These are phyloP conservation scores for Sporopachydermia quercuum DNA, from an alignment of 805 yeast genomes.

Conservation along the genomic window DNA sequence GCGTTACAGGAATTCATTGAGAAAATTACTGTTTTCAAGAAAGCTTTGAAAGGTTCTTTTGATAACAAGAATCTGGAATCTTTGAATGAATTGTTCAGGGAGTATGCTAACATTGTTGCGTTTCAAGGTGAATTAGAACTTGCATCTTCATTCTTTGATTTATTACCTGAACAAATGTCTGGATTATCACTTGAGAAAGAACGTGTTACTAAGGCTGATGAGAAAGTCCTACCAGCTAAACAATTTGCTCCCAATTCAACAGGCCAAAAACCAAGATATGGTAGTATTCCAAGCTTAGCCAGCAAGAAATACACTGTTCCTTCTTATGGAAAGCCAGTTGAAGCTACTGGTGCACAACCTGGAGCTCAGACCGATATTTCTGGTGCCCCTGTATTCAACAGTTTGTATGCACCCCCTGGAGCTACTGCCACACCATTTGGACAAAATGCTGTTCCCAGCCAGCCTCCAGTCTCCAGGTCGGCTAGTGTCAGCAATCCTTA, in stretches of 20 bases:
- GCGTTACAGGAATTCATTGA: slow-evolving; percentile 73
- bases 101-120: slow-evolving; percentile 68
- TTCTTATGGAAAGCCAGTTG: background rate
- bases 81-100: slow-evolving; percentile 51
- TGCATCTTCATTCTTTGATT: slow-evolving; percentile 53
- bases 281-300: no score
- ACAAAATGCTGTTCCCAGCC: slow-evolving; percentile 3
- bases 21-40: slow-evolving; percentile 63
- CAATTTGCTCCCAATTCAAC: slow-evolving; percentile 2
- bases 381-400: slow-evolving; percentile 5
- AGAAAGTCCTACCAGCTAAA: no score
- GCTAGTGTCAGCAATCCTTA: slow-evolving; percentile 1
- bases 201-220: slow-evolving; percentile 58
- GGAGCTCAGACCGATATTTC: slow-evolving; percentile 4
- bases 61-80: slow-evolving; percentile 27
- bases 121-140: slow-evolving; percentile 73
- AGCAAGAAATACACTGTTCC: no score
- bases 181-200: slow-evolving; percentile 54
- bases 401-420: slow-evolving; percentile 4
- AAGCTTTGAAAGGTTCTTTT: slow-evolving; percentile 22
- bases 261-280: slow-evolving; percentile 4
- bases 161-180: slow-evolving; percentile 61
- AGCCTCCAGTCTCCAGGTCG: slow-evolving; percentile 5
- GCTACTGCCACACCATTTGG: slow-evolving; percentile 6
- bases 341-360: background rate